Conservation (phyloP, 2,329 filamentous ascomycete genomes). For the Clarireedia hainanense region DNA sequence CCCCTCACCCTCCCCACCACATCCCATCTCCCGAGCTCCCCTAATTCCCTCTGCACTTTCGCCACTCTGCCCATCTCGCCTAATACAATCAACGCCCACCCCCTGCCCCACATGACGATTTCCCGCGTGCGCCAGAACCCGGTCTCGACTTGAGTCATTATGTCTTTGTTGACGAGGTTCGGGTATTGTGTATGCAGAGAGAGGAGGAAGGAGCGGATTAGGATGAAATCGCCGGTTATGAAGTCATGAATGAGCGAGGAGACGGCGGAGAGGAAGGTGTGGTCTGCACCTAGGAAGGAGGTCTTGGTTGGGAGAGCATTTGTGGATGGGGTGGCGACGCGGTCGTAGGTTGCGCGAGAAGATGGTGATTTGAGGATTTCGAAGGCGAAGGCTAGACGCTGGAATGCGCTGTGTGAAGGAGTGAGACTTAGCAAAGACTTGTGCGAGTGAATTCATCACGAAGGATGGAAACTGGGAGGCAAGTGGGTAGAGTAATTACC, state of each 20-base stretch:
- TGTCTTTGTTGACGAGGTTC: slow-evolving; percentile 31
- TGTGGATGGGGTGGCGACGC: slow-evolving; percentile 27
- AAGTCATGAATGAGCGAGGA: slow-evolving; percentile 33
- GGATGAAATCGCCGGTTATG: slow-evolving; percentile 32
- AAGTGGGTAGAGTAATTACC: slow-evolving; percentile 15
- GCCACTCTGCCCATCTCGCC: slow-evolving; percentile 34
- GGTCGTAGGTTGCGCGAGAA: slow-evolving; percentile 32
- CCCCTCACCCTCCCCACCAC: slow-evolving; percentile 31
- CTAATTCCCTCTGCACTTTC: slow-evolving; percentile 32
- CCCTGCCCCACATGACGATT: slow-evolving; percentile 31
- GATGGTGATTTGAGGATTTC: slow-evolving; percentile 34
- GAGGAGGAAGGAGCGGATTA: slow-evolving; percentile 31
- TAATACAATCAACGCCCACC: slow-evolving; percentile 33
- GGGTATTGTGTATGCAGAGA: slow-evolving; percentile 31
- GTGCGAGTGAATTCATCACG: not conserved
- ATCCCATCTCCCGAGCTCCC: slow-evolving; percentile 33
- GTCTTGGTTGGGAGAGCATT: slow-evolving; percentile 27
- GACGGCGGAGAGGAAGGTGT: slow-evolving; percentile 26
- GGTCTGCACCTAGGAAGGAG: slow-evolving; percentile 31
- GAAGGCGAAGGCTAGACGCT: slow-evolving; percentile 34
- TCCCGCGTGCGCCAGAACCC: slow-evolving; percentile 32
- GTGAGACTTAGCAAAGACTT: not conserved
- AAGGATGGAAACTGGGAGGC: not conserved
- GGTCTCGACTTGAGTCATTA: slow-evolving; percentile 31
- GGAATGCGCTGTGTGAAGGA: slow-evolving; percentile 28